These are phyloP conservation scores for Penicillium simplicissimum DNA, from an alignment of 495 filamentous ascomycete species.

Conservation along the genomic window DNA sequence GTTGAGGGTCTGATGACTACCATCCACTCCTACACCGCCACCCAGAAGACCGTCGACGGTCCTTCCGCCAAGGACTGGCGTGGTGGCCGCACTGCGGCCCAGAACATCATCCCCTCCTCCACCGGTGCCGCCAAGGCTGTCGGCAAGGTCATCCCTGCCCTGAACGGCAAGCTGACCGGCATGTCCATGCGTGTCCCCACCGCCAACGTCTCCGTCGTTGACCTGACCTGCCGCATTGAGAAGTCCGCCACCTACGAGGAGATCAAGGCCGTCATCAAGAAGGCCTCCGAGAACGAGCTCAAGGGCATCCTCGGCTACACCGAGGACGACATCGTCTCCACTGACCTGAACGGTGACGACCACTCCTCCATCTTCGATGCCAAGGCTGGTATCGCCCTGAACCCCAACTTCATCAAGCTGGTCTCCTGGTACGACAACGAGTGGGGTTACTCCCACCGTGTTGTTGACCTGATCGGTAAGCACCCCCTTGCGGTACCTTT, in stretches of 20 bases:
- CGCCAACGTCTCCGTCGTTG: constrained; percentile 98
- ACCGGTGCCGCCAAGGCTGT: constrained; percentile 99
- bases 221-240: constrained; percentile 92
- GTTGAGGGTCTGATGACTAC: constrained; percentile 99
- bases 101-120: constrained; percentile 99
- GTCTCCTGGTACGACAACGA: constrained; percentile 98
- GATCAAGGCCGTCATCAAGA: constrained; percentile 92
- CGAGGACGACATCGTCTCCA: constrained; percentile 95
- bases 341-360: constrained; percentile 86
- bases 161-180: constrained; percentile 99
- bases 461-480: constrained; percentile 84
- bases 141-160: constrained; percentile 95
- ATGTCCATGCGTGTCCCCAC: constrained; percentile 99
- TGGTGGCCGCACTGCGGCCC: constrained; percentile 95
- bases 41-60: constrained; percentile 99
- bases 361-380: constrained; percentile 98
- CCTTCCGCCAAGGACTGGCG: constrained; percentile 99
- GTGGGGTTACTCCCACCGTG: constrained; percentile 98
- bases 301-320: constrained; percentile 95
- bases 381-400: constrained; percentile 98
- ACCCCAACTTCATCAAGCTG: constrained; percentile 98
- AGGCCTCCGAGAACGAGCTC: constrained; percentile 76
- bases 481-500: neutral
- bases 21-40: constrained; percentile 99
- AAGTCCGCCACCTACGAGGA: constrained; percentile 86